Base-by-base conservation (phyloP, 2,329 filamentous ascomycete species). In the Didymella sp. region DNA sequence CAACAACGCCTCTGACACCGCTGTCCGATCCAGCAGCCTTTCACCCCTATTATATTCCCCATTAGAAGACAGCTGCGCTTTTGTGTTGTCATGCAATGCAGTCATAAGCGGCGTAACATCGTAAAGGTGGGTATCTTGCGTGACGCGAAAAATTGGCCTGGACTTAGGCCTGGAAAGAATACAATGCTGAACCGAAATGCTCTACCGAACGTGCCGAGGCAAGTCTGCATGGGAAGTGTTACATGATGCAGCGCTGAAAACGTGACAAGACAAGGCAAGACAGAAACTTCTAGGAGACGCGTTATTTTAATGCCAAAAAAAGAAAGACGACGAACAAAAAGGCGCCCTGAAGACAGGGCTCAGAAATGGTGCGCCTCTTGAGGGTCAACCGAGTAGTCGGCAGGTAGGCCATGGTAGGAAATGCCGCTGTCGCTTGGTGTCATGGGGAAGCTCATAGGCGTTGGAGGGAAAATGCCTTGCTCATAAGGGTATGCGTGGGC, bases 101-200 rank as follows among this genome's bases (percentile, higher is more conserved):
- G 43, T 68, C 67, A 61, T 68, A 50, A 64, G 58, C 61, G 51
- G 61, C 66, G 59, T 71, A 58, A 67, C 56, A 56, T 69, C 64
- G 58, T 71, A 49, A 60, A 24, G 22, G 22, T 41, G 60, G 66
- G 66, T 71, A 67, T 67, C 60, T 63, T 51, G 62, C 63, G 48
- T 51, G 48, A 57, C 48, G 52, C 43, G 40, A 47, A 47, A 41
- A 44, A 7, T 38, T 28, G 40, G 56, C 56, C 44, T 50, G 40
- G 56, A 43, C 25, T 37, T 31, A 53, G 51, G 45, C 47, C 42
- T 47, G 33, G 28, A 38, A 49, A 48, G 24, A 37, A 54, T 50
- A 51, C 46, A 60, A 51, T 31, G 47, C 46, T 38, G 46, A 46
- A 48, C 42, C 45, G 44, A 51, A 38, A 27, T 22, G 31, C 56